These are phyloP conservation scores for Hymenoscyphus infarciens DNA, from an alignment of 2,329 filamentous ascomycete species.

Conservation along the genomic window DNA sequence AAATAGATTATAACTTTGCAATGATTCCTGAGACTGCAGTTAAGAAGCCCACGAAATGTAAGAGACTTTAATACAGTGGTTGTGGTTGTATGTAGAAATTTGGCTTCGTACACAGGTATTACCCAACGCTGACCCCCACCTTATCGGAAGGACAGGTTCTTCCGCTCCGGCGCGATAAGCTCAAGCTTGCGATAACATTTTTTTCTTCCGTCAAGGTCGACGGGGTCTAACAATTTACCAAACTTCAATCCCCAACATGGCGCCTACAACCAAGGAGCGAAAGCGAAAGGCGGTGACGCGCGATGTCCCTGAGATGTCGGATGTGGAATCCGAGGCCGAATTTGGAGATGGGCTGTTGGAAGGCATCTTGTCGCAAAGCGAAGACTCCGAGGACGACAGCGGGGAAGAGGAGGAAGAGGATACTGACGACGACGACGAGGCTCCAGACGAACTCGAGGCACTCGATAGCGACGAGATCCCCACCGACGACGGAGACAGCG, in stretches of 20 bases:
- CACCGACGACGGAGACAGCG: conserved; percentile 37
- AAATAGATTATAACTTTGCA: no score
- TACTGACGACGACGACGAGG: conserved; percentile 41
- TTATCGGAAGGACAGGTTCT: background rate
- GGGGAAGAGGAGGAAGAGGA: conserved; percentile 46
- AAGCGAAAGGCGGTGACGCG: conserved; percentile 64
- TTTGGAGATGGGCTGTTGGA: conserved; percentile 53
- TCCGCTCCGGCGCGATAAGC: conserved; percentile 8
- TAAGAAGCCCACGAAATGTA: no score
- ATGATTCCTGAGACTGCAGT: no score
- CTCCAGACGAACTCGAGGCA: conserved; percentile 39
- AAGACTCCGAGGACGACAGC: conserved; percentile 54
- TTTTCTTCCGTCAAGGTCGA: background rate
- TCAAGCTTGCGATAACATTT: conserved; percentile 2
- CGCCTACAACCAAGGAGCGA: conserved; percentile 26
- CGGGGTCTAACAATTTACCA: background rate
- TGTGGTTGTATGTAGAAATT: no score
- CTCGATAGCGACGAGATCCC: conserved; percentile 50
- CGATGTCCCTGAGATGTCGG: conserved; percentile 46
- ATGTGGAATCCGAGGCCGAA: conserved; percentile 58
- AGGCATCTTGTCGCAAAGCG: conserved; percentile 53
- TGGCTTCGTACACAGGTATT: no score
- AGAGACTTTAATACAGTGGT: no score
- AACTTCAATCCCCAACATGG: conserved; percentile 27
- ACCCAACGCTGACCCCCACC: no score